Evolutionary conservation across 2,329 filamentous ascomycete genomes (phyloP).

Genomic region (Pseudopyrenochaeta lycopersici): DNA sequence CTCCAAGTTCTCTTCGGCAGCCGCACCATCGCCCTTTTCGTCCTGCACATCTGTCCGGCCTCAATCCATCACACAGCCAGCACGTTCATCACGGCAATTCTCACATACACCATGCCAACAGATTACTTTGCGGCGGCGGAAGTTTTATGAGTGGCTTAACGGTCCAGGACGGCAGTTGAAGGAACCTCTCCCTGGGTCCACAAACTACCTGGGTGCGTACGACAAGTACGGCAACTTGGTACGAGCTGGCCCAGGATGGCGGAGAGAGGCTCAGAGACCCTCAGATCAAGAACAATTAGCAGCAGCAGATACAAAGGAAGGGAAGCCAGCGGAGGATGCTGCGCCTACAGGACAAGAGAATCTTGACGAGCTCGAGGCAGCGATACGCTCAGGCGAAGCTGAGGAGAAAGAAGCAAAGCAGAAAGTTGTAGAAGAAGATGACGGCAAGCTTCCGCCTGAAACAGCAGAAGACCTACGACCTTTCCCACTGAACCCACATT

Average conservation of each 20-base stretch:
- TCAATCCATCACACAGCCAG: slow-evolving; percentile 32
- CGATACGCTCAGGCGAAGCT: slow-evolving; percentile 29
- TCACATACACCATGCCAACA: slow-evolving; percentile 48
- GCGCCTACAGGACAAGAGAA: slow-evolving; percentile 38
- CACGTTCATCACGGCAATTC: slow-evolving; percentile 41
- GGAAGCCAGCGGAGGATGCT: slow-evolving; percentile 33
- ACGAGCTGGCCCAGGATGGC: slow-evolving; percentile 44
- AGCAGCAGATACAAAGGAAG: slow-evolving; percentile 18
- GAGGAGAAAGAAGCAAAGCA: slow-evolving; percentile 23
- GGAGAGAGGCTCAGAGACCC: slow-evolving; percentile 26
- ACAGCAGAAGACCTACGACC: slow-evolving; percentile 57
- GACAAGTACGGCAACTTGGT: slow-evolving; percentile 59
- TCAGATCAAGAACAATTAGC: slow-evolving; percentile 7
- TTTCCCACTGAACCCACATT: slow-evolving; percentile 78
- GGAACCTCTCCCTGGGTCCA: slow-evolving; percentile 58
- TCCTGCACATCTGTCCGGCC: slow-evolving; percentile 30
- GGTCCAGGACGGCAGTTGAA: slow-evolving; percentile 61
- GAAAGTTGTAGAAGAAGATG: slow-evolving; percentile 20
- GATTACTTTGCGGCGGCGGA: slow-evolving; percentile 60
- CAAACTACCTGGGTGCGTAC: slow-evolving; percentile 66
- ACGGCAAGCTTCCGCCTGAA: slow-evolving; percentile 40
- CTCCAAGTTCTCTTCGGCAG: slow-evolving; percentile 34
- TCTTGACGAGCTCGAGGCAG: slow-evolving; percentile 38
- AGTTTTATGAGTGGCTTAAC: slow-evolving; percentile 69
- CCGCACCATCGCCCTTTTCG: slow-evolving; percentile 22